Percentiles rank a stretch among this genome's conserved stretches.
phyloP scores from a whole-genome alignment of 2,329 filamentous ascomycete genomes.

The Phaeosphaeriaceae sp. region DNA sequence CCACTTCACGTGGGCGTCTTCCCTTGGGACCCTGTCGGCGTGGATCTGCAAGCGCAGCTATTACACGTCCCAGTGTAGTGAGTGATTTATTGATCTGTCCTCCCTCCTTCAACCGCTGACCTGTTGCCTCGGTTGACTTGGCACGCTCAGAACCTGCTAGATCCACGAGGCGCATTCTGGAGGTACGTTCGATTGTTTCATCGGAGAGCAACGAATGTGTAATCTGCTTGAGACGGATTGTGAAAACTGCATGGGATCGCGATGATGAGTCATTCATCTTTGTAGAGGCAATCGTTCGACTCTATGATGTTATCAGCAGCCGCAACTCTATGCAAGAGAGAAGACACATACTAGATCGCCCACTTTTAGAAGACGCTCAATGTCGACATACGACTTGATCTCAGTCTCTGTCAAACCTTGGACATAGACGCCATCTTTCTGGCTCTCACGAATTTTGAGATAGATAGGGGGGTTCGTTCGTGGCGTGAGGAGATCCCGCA shows the following conservation, averaged over 20 bases:
- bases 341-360: slow-evolving; percentile 67
- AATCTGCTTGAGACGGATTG: slow-evolving; percentile 97
- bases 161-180: slow-evolving; percentile 92
- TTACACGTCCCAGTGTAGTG: slow-evolving; percentile 92
- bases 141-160: slow-evolving; percentile 93
- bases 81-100: slow-evolving; percentile 99
- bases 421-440: slow-evolving; percentile 93
- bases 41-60: slow-evolving; percentile 81
- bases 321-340: neutral
- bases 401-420: slow-evolving; percentile 95
- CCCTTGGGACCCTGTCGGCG: slow-evolving; percentile 57
- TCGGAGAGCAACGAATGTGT: slow-evolving; percentile 97
- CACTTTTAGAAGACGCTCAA: slow-evolving; percentile 87
- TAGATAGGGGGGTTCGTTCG: slow-evolving; percentile 83
- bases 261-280: slow-evolving; percentile 99
- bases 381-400: slow-evolving; percentile 84
- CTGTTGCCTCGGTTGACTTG: slow-evolving; percentile 93
- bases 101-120: slow-evolving; percentile 86
- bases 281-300: slow-evolving; percentile 87
- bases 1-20: slow-evolving; percentile 64
- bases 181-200: slow-evolving; percentile 93
- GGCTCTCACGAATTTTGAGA: slow-evolving; percentile 95
- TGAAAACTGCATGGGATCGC: slow-evolving; percentile 96
- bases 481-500: slow-evolving; percentile 88
- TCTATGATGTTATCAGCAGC: slow-evolving; percentile 48